A percentile compares a stretch with the other conserved stretches of the same genome.
Conservation (phyloP, 2,329 filamentous ascomycete genomes). For the Shiraia sp. region DNA sequence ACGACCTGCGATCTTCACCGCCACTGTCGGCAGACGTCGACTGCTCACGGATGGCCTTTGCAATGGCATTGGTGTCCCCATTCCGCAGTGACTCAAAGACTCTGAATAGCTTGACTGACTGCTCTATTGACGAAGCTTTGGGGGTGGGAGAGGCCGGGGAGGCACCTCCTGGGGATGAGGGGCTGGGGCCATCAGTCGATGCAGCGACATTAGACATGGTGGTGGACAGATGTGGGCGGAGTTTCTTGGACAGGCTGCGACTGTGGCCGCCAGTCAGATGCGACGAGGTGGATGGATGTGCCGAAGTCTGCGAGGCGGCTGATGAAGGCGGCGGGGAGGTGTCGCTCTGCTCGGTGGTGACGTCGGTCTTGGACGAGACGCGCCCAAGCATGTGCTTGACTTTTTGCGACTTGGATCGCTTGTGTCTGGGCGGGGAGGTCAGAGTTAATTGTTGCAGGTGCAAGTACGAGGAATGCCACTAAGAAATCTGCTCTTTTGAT, state of each 20-base stretch:
- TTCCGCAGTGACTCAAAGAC: constrained; percentile 90
- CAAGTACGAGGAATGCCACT: constrained; percentile 8
- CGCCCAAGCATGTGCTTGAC: constrained; percentile 44
- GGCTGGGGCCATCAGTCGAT: constrained; percentile 19
- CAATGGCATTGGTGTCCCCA: constrained; percentile 88
- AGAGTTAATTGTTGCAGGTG: constrained; percentile 6
- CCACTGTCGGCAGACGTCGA: constrained; percentile 39
- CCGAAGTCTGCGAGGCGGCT: constrained; percentile 21
- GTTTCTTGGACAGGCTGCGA: constrained; percentile 33
- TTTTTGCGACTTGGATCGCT: constrained; percentile 47
- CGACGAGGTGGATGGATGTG: constrained; percentile 33
- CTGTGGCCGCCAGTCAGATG: constrained; percentile 28
- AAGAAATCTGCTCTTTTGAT: constrained; percentile 8
- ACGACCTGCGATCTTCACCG: constrained; percentile 60
- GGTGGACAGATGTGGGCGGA: constrained; percentile 33
- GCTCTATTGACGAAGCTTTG: constrained; percentile 68
- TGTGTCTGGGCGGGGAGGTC: constrained; percentile 39
- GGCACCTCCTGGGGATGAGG: constrained; percentile 22
- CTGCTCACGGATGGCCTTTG: constrained; percentile 77
- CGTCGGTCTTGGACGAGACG: constrained; percentile 41
- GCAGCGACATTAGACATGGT: constrained; percentile 27
- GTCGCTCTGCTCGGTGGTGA: constrained; percentile 19
- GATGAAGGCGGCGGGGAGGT: constrained; percentile 19
- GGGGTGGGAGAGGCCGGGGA: constrained; percentile 33
- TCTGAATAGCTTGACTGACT: constrained; percentile 91